These are phyloP conservation scores for Corylus heterophylla DNA, from an alignment of 306 rosid genomes.

Conservation along the genomic window DNA sequence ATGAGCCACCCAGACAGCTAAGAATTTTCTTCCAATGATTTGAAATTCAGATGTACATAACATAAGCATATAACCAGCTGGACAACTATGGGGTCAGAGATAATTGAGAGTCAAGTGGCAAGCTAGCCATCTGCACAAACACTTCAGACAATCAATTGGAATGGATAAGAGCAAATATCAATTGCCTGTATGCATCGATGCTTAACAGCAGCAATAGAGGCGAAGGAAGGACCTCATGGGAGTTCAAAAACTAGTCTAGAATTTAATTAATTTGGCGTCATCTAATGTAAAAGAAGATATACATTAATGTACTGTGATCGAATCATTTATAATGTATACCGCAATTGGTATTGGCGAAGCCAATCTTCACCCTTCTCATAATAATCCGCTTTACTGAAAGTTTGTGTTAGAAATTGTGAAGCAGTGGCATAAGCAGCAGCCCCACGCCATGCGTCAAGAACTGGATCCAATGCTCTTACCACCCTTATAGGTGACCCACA, in stretches of 20 bases:
- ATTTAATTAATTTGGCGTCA: constrained; percentile 10
- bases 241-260: background rate
- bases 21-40: background rate
- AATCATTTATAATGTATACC: constrained; percentile 46
- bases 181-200: background rate
- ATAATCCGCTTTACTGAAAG: constrained; percentile 77
- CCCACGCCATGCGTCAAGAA: constrained; percentile 95
- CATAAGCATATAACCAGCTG: background rate
- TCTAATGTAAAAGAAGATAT: constrained; percentile 20
- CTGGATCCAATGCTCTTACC: constrained; percentile 79
- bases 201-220: background rate
- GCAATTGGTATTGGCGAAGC: constrained; percentile 74
- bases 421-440: constrained; percentile 79
- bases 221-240: background rate
- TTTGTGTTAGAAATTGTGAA: constrained; percentile 65
- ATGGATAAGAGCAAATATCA: background rate
- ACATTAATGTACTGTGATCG: constrained; percentile 5
- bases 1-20: background rate
- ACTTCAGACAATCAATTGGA: background rate
- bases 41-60: background rate
- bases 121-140: background rate
- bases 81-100: background rate
- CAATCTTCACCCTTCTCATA: constrained; percentile 87
- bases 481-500: constrained; percentile 73
- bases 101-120: background rate